Evolutionary conservation across 1,284 basidiomycete genomes (phyloP), one percentile per base, ranked within the genome.

Genomic region (Ustilago cynodontis): DNA sequence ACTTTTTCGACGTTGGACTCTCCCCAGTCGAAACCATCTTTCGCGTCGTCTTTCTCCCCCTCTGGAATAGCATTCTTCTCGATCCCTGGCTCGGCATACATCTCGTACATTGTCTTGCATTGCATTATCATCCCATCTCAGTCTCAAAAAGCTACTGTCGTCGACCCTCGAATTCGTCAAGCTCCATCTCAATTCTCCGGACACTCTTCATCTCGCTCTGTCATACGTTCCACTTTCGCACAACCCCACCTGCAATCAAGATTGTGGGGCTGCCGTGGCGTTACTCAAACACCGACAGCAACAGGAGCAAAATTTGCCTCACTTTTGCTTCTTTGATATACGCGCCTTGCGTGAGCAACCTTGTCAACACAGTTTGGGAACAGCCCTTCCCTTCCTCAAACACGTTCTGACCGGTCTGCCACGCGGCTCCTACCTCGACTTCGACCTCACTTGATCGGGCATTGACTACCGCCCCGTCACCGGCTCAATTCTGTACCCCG

Each of bases 61-160:
- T n/a, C 47, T 14, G 47, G 47, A 49, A 26, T 49, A 49, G 24
- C 47, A 49, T 49, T 49, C 14, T 8, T 28, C 26, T 49, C 47
- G 20, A 6, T 49, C n/a, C n/a, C 24, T 49, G 11, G 47, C 47
- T 49, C 24, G 24, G 47, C 26, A 49, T 49, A 26, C 47, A 49
- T 43, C 41, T 49, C 47, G 47, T n/a, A 49, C 26, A 26, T 28
- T 16, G 8, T 45, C 16, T 20, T 16, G 43, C 43, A 45, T 45
- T n/a, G 5, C n/a, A 4, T 13, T 7, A 3, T 49, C 47, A n/a
- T 49, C 24, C 4, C 43, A 22, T 41, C 18, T 14, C 43, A 24
- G 8, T 16, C 10, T 35, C 52, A n/a, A 29, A 50, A n/a, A 9
- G 24, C 52, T 18, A 6, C 51, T 54, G 45, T 33, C 13, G n/a